Evolutionary conservation across 2,329 filamentous ascomycete genomes (phyloP).

Genomic region (Pseudocercospora fuligena): DNA sequence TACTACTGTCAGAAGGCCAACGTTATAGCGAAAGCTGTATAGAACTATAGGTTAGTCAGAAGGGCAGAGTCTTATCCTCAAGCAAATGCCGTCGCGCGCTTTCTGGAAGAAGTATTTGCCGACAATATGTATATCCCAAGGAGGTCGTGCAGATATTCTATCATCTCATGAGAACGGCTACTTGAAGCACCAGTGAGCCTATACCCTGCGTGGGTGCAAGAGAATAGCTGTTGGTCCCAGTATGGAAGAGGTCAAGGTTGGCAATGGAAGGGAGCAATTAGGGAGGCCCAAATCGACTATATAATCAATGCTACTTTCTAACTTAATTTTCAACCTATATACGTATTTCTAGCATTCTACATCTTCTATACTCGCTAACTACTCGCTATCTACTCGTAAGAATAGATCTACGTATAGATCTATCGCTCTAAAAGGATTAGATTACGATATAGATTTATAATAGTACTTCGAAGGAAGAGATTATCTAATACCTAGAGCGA

Average conservation of each 20-base stretch:
- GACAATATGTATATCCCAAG: neutral
- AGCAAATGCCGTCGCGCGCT: constrained; percentile 1
- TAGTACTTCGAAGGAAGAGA: too few species aligned
- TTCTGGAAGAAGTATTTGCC: constrained; percentile 9
- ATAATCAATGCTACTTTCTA: too few species aligned
- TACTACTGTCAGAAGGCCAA: neutral
- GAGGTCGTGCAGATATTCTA: neutral
- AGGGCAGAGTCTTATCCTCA: neutral
- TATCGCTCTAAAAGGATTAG: too few species aligned
- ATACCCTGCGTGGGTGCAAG: neutral
- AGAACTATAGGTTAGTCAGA: neutral
- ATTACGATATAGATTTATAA: too few species aligned
- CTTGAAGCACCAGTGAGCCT: neutral
- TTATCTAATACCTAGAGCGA: too few species aligned
- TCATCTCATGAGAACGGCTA: neutral
- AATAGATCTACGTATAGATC: too few species aligned
- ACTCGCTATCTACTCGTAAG: too few species aligned
- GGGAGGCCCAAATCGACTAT: too few species aligned
- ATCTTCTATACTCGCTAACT: too few species aligned
- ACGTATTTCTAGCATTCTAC: too few species aligned
- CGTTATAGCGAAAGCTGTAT: neutral
- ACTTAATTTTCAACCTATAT: too few species aligned
- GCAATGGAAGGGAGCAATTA: too few species aligned
- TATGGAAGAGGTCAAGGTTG: neutral
- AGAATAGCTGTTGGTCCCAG: neutral